phyloP scores from a whole-genome alignment of 2,329 filamentous ascomycete species.

The Ophiostoma pallidulum region DNA sequence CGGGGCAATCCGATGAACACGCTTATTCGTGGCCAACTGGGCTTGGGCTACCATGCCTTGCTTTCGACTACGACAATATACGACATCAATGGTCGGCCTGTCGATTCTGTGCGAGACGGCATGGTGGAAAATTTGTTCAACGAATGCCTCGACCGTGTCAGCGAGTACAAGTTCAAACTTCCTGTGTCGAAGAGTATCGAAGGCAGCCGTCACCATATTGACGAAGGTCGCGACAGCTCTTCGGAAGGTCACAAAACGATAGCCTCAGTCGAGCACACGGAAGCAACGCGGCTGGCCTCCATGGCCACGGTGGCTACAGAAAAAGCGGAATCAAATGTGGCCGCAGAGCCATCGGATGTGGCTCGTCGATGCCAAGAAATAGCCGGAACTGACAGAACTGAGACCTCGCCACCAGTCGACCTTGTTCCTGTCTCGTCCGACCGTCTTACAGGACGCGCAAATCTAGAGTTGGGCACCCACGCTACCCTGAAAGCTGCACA shows the following conservation, averaged over 20 bases:
- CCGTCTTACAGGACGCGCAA: conserved; percentile 61
- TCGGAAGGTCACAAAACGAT: conserved; percentile 64
- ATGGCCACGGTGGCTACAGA: not conserved
- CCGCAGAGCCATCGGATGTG: not conserved
- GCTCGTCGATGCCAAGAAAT: not conserved
- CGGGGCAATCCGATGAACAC: conserved; percentile 89
- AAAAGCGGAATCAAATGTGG: not conserved
- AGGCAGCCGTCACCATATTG: conserved; percentile 72
- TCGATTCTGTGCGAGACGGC: conserved; percentile 68
- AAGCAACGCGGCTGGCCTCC: conserved; percentile 26
- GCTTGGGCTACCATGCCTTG: conserved; percentile 74
- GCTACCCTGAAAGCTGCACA: conserved; percentile 64
- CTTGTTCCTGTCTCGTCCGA: conserved; percentile 56
- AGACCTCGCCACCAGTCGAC: conserved; percentile 38
- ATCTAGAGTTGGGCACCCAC: conserved; percentile 59
- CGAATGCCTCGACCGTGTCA: conserved; percentile 84
- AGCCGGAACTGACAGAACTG: not conserved
- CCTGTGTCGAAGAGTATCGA: conserved; percentile 62
- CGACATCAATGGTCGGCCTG: conserved; percentile 68
- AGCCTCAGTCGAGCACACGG: conserved; percentile 61
- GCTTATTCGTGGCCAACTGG: conserved; percentile 82
- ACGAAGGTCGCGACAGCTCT: conserved; percentile 69
- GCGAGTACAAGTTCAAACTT: conserved; percentile 76
- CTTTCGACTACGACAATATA: conserved; percentile 69
- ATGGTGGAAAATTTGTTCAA: conserved; percentile 90